These are phyloP conservation scores for Debaryomycetaceae sp. DNA, from an alignment of 1,139 yeast genomes.

Conservation along the genomic window DNA sequence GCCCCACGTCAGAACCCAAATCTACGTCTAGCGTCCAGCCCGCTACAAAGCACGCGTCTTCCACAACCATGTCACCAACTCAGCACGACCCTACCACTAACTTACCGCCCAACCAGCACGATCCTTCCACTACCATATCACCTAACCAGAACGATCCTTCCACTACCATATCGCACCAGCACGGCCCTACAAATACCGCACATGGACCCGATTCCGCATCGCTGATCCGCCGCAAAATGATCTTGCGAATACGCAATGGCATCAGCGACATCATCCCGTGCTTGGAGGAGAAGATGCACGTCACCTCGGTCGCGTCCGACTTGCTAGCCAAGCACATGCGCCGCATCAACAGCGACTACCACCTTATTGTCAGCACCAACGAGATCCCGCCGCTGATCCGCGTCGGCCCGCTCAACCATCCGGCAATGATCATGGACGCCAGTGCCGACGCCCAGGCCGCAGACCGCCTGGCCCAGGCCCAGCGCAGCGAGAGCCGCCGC, in stretches of 20 bases:
- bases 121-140: slow-evolving; percentile 8
- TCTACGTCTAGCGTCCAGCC: too few species aligned
- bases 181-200: too few species aligned
- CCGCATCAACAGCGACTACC: slow-evolving; percentile 71
- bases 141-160: not conserved
- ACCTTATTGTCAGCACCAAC: slow-evolving; percentile 55
- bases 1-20: too few species aligned
- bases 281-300: slow-evolving; percentile 94
- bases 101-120: slow-evolving; percentile 3
- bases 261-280: slow-evolving; percentile 79
- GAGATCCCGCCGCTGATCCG: slow-evolving; percentile 61
- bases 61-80: too few species aligned
- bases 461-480: slow-evolving; percentile 52
- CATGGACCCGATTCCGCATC: slow-evolving; percentile 1
- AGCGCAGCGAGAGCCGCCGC: slow-evolving; percentile 73
- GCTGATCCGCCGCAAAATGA: slow-evolving; percentile 1
- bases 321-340: slow-evolving; percentile 57
- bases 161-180: not conserved
- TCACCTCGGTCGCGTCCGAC: slow-evolving; percentile 85
- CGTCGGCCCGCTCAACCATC: slow-evolving; percentile 74
- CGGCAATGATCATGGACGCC: slow-evolving; percentile 65
- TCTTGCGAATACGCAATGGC: slow-evolving; percentile 24
- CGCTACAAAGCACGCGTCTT: too few species aligned
- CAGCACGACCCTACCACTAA: too few species aligned
- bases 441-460: slow-evolving; percentile 24